A percentile compares a stretch with the other conserved stretches of the same genome.
phyloP scores from a whole-genome alignment of 257 asterid genomes.

The Solanum tacnaense region DNA sequence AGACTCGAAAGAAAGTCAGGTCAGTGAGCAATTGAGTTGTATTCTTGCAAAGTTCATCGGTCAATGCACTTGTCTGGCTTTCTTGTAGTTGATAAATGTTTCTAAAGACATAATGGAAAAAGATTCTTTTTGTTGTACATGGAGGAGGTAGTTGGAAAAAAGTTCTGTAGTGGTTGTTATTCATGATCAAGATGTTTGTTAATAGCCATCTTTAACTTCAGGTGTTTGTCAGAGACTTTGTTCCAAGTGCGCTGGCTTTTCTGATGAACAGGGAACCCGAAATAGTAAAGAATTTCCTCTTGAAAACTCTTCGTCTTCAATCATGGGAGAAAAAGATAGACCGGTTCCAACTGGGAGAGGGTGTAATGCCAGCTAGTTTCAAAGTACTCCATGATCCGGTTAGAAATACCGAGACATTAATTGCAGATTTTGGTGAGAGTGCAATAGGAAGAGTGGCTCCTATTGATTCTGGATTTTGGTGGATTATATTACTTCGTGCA shows the following conservation, averaged over 20 bases:
- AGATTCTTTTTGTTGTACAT: neutral
- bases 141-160: neutral
- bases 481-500: slow-evolving; percentile 65
- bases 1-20: neutral
- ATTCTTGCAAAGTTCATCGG: neutral
- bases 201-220: slow-evolving; percentile 6
- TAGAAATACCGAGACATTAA: slow-evolving; percentile 49
- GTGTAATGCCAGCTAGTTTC: slow-evolving; percentile 75
- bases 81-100: neutral
- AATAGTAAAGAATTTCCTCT: slow-evolving; percentile 48
- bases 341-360: slow-evolving; percentile 65
- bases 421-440: slow-evolving; percentile 74
- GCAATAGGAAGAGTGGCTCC: slow-evolving; percentile 81
- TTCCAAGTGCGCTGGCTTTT: slow-evolving; percentile 67
- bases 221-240: slow-evolving; percentile 75
- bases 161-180: neutral
- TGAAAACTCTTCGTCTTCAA: slow-evolving; percentile 69
- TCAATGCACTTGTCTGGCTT: neutral
- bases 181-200: neutral
- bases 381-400: slow-evolving; percentile 60
- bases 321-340: slow-evolving; percentile 74
- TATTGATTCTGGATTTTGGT: slow-evolving; percentile 79
- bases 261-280: slow-evolving; percentile 66
- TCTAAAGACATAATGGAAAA: neutral
- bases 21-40: neutral